Evolutionary conservation across 2,329 filamentous ascomycete species (phyloP), one percentile per base, ranked within the genome.

Genomic region (Amesomyces nigricolor): DNA sequence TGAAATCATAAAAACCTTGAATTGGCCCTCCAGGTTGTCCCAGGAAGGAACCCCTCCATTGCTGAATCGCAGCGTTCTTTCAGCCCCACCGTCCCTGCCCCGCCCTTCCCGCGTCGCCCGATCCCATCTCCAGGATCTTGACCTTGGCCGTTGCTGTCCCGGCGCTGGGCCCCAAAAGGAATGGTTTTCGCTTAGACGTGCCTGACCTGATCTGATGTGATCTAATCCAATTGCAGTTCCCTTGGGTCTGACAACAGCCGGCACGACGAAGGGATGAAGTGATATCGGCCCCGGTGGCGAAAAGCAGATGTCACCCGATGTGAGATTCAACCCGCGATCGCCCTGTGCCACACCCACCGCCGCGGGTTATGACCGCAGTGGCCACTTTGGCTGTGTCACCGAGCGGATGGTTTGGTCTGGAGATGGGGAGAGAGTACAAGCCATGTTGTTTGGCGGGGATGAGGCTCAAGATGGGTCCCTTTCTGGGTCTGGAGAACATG

Each of bases 261-360:
- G 13, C 19, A 38, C 32, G 22, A 26, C 22, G 32, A 4, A 2
- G 14, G 51, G 4, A n/a, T 29, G 40, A 9, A 50, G 42, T 32
- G 6, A 26, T 46, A 6, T 42, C 10, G 17, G 14, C 42, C 40
- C 47, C 42, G 30, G 57, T 59, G 57, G 57, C 57, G 49, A 59
- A 14, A 35, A 46, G 55, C 51, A 35, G 32, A 35, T 43, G 37
- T 44, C 46, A 11, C 30, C 30, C 16, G 19, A 26, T 26, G 30
- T 38, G 35, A 17, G 32, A 35, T 13, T 1, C 32, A 35, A 35
- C 32, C 8, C 57, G 14, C 52, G 54, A 57, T 54, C 53, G 44
- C 32, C 26, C 57, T 49, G 54, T 44, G 48, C 54, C 47, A 45
- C 54, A 22, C 4, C 44, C 45, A 5, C 48, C 13, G 30, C 40